Evolutionary conservation across 176 grass and related monocot species (phyloP).

Genomic region (Melocanna baccifera): DNA sequence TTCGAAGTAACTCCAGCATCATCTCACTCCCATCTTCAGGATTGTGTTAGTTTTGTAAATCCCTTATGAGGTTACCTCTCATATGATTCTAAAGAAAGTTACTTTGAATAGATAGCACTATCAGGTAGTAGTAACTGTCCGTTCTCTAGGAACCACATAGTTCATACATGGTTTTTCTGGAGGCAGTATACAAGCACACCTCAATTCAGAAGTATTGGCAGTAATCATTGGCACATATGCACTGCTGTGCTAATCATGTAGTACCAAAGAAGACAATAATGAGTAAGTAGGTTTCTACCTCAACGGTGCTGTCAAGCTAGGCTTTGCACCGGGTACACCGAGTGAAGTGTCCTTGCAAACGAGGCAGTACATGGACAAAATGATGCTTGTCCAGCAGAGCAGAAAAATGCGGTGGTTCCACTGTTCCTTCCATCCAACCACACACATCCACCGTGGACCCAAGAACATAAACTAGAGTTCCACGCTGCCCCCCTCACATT

Average conservation of each 20-base stretch:
- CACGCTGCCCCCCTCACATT: constrained; percentile 1
- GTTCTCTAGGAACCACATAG: neutral
- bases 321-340: constrained; percentile 6
- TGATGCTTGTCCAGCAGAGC: constrained; percentile 33
- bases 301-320: constrained; percentile 19
- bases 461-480: constrained; percentile 32
- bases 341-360: constrained; percentile 32
- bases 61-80: neutral
- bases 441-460: constrained; percentile 48
- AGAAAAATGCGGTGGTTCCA: constrained; percentile 26
- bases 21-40: constrained; percentile 5
- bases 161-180: neutral
- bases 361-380: constrained; percentile 29
- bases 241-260: neutral
- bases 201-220: neutral
- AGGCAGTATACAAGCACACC: neutral
- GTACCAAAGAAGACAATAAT: neutral
- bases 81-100: neutral
- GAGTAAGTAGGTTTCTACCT: neutral
- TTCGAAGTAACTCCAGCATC: constrained; percentile 51
- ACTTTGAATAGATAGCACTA: neutral
- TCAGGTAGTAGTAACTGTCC: constrained; percentile 8
- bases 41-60: neutral
- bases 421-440: constrained; percentile 39
- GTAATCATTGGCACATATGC: constrained; percentile 12